phyloP scores from a whole-genome alignment of 345 rosid species.

The Salix udensis region DNA sequence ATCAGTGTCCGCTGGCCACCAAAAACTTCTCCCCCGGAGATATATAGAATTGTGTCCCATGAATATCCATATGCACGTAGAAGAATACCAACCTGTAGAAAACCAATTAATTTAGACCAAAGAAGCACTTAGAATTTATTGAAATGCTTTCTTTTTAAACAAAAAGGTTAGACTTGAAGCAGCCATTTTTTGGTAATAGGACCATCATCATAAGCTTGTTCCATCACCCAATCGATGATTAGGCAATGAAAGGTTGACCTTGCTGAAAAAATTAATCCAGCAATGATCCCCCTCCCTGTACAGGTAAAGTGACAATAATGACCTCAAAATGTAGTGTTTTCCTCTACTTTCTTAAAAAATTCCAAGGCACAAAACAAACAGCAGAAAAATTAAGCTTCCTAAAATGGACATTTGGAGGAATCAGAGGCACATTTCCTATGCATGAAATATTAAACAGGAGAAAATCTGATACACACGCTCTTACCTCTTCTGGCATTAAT shows the following conservation, averaged over 20 bases:
- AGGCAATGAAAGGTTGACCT: background rate
- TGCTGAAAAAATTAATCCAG: background rate
- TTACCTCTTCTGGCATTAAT: conserved; percentile 90
- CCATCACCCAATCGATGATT: background rate
- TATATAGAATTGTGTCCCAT: conserved; percentile 79
- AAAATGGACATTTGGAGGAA: background rate
- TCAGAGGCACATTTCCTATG: background rate
- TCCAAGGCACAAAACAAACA: background rate
- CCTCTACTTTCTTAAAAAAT: background rate
- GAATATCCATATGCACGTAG: conserved; percentile 92
- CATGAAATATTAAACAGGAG: background rate
- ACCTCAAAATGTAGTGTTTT: background rate
- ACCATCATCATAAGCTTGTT: background rate
- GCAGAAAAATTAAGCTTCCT: background rate
- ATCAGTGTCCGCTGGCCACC: conserved; percentile 88
- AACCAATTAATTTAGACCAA: conserved; percentile 4
- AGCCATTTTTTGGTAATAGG: background rate
- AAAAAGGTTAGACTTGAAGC: background rate
- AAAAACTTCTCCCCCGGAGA: conserved; percentile 92
- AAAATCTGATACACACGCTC: conserved; percentile 2
- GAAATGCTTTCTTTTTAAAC: background rate
- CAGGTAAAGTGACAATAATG: background rate
- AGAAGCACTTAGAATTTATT: background rate
- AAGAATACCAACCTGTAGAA: conserved; percentile 79
- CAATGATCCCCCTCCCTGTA: background rate